Percentiles rank a stretch among this genome's conserved stretches.
Evolutionary conservation across 257 asterid species (phyloP).

Genomic region (Solanum raphanifolium): DNA sequence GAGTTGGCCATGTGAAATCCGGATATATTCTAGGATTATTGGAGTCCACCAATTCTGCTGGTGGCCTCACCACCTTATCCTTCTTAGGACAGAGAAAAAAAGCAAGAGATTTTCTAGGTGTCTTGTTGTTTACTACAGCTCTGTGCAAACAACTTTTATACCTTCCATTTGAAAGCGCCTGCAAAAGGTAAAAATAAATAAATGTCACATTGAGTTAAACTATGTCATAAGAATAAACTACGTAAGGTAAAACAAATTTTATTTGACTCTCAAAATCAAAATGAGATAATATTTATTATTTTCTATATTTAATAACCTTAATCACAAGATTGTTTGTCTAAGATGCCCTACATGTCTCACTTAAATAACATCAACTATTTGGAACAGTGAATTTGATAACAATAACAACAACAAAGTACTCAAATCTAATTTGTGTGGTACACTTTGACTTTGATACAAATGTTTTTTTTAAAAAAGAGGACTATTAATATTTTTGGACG

Average conservation of each 20-base stretch:
- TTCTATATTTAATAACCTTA: neutral
- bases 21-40: conserved; percentile 5
- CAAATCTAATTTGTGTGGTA: neutral
- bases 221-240: no score
- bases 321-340: neutral
- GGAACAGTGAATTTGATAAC: neutral
- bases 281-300: neutral
- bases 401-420: neutral
- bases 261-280: no score
- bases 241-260: no score
- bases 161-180: conserved; percentile 7
- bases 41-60: neutral
- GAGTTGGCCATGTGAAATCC: neutral
- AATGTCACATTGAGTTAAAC: neutral
- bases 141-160: conserved; percentile 12
- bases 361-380: neutral
- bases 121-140: conserved; percentile 7
- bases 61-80: conserved; percentile 7
- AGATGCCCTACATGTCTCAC: neutral
- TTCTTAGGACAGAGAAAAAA: conserved; percentile 4
- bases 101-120: conserved; percentile 1
- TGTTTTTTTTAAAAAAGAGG: neutral
- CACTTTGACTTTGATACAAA: neutral
- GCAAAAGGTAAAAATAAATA: neutral
- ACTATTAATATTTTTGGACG: neutral